A percentile compares a stretch with the other conserved stretches of the same genome.
Evolutionary conservation across 129 eudicot species (phyloP).

Genomic region (Chrysanthemum lavandulifolium): DNA sequence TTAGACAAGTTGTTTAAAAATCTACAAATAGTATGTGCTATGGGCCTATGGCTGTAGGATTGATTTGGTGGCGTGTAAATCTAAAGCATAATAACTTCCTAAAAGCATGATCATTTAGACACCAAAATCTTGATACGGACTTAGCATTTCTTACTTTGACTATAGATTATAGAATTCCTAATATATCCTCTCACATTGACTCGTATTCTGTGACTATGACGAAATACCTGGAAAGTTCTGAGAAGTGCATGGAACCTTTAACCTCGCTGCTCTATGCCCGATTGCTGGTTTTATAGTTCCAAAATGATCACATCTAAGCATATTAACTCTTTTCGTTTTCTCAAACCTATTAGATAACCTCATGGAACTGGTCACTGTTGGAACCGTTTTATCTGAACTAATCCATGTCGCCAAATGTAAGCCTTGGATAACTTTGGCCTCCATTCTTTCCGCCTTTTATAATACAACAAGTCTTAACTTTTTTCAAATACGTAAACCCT

Average conservation of each 20-base stretch:
- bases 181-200: constrained; percentile 9
- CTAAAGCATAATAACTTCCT: constrained; percentile 15
- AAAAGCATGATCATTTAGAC: constrained; percentile 1
- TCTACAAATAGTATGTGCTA: neutral
- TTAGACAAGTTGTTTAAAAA: constrained; percentile 7
- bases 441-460: constrained; percentile 42
- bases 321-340: constrained; percentile 34
- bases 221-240: constrained; percentile 62
- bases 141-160: constrained; percentile 5
- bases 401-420: constrained; percentile 12
- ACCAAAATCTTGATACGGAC: neutral
- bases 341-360: constrained; percentile 34
- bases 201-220: constrained; percentile 2
- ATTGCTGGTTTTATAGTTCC: constrained; percentile 26
- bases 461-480: constrained; percentile 13
- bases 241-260: constrained; percentile 62
- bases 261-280: constrained; percentile 29
- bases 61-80: neutral
- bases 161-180: constrained; percentile 1
- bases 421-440: constrained; percentile 25
- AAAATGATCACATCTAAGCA: constrained; percentile 29
- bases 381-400: constrained; percentile 33
- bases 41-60: neutral
- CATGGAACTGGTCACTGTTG: constrained; percentile 42
- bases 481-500: neutral